phyloP scores from a whole-genome alignment of 371 early-diverging fungal genomes.

The Apophysomyces elegans region DNA sequence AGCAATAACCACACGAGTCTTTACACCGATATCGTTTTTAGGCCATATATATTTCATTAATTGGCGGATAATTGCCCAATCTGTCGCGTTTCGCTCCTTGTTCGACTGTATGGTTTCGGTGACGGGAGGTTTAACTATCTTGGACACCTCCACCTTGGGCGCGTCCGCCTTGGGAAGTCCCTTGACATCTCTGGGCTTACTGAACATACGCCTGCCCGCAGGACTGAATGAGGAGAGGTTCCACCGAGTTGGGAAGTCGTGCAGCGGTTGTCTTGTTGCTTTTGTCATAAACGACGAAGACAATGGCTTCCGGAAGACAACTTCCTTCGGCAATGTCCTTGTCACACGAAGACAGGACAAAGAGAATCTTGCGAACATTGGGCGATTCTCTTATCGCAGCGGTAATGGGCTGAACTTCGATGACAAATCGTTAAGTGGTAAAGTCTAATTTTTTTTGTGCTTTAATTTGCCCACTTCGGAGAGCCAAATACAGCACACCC shows the following conservation, averaged over 20 bases:
- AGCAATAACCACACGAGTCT: conserved; percentile 86
- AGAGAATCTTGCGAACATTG: conserved; percentile 7
- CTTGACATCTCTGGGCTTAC: background rate
- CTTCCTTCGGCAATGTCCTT: conserved; percentile 7
- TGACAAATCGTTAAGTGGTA: background rate
- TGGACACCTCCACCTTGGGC: background rate
- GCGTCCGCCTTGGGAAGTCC: background rate
- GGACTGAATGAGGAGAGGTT: conserved; percentile 1
- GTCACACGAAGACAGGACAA: conserved; percentile 8
- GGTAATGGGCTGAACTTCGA: background rate
- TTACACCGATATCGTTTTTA: conserved; percentile 75
- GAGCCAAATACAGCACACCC: too few species aligned
- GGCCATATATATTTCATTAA: conserved; percentile 92
- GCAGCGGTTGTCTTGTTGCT: background rate
- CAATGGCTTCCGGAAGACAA: background rate
- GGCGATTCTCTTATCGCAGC: conserved; percentile 5
- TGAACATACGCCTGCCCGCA: conserved; percentile 8
- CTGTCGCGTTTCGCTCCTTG: conserved; percentile 48
- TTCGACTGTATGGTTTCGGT: background rate
- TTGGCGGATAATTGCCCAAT: conserved; percentile 79
- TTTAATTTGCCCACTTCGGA: too few species aligned
- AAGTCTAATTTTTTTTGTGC: too few species aligned
- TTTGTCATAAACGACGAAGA: background rate
- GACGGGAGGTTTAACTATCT: background rate
- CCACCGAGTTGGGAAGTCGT: background rate